Conservation (phyloP, 208 protist genomes). For the Acanthamoeba lenticulata region DNA sequence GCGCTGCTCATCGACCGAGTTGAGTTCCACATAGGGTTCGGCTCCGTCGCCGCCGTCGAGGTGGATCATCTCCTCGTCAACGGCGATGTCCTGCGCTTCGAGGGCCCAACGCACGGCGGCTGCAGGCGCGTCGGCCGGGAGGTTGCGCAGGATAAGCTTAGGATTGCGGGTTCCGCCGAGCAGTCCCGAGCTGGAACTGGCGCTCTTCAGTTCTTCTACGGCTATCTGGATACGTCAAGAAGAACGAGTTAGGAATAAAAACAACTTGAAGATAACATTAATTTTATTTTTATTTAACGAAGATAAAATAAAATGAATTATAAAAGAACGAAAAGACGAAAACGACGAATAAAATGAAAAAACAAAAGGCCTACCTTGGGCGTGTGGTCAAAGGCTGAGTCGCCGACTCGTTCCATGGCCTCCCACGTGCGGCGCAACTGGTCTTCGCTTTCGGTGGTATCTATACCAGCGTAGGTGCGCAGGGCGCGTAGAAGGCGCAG, state of each 20-base stretch:
- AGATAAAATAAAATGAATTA: no score
- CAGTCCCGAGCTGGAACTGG: not conserved
- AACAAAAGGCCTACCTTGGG: not conserved
- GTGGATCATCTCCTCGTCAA: not conserved
- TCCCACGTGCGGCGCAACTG: not conserved
- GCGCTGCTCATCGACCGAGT: not conserved
- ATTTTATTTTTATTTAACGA: no score
- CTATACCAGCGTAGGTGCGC: not conserved
- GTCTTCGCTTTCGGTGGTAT: not conserved
- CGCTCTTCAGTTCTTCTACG: not conserved
- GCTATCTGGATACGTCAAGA: not conserved
- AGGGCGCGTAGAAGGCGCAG: not conserved
- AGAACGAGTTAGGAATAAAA: not conserved
- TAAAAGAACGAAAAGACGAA: no score
- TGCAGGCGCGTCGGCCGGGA: not conserved
- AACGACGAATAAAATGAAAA: no score
- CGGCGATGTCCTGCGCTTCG: not conserved
- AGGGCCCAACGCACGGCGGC: not conserved
- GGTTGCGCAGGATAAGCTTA: not conserved
- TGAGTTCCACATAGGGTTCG: not conserved
- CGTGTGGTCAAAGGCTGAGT: not conserved
- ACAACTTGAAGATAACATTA: no score
- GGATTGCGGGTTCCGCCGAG: not conserved
- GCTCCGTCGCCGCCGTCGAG: not conserved
- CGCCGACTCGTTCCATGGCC: not conserved